Evolutionary conservation across 2,329 filamentous ascomycete genomes (phyloP).

Genomic region (Colletotrichum viniferum): DNA sequence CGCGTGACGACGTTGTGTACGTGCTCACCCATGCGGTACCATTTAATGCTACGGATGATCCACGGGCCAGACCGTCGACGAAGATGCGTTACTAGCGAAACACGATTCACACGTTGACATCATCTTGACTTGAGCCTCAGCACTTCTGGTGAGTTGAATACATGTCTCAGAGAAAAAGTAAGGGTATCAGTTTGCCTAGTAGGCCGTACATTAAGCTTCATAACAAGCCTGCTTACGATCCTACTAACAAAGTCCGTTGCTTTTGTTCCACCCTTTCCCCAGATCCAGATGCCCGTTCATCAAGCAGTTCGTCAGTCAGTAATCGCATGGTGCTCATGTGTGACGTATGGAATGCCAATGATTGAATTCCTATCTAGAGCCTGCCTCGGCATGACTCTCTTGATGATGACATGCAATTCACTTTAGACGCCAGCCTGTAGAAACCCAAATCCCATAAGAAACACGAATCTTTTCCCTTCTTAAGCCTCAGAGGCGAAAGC

Average conservation of each 20-base stretch:
- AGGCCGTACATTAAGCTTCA: background rate
- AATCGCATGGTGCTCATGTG: background rate
- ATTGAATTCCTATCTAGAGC: conserved; percentile 26
- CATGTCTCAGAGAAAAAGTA: background rate
- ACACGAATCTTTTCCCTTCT: conserved; percentile 26
- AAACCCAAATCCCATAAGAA: conserved; percentile 41
- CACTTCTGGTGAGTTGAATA: background rate
- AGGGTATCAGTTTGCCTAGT: background rate
- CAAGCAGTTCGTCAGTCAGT: background rate
- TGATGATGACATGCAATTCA: conserved; percentile 43
- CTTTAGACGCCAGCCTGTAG: conserved; percentile 45
- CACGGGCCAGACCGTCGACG: conserved; percentile 12
- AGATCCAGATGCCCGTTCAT: background rate
- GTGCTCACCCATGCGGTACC: background rate
- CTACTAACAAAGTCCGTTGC: background rate
- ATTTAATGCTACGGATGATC: conserved; percentile 4
- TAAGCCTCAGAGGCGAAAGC: conserved; percentile 74
- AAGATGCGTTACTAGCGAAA: background rate
- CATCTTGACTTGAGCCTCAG: background rate
- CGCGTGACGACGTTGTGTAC: conserved; percentile 1
- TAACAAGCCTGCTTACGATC: background rate
- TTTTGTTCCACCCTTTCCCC: background rate
- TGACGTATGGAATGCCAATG: conserved; percentile 24
- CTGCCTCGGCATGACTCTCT: conserved; percentile 22
- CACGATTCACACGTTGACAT: conserved; percentile 6